Percentiles rank a stretch among this genome's conserved stretches.
phyloP scores from a whole-genome alignment of 2,329 filamentous ascomycete species.

The Colletotrichum tanaceti region DNA sequence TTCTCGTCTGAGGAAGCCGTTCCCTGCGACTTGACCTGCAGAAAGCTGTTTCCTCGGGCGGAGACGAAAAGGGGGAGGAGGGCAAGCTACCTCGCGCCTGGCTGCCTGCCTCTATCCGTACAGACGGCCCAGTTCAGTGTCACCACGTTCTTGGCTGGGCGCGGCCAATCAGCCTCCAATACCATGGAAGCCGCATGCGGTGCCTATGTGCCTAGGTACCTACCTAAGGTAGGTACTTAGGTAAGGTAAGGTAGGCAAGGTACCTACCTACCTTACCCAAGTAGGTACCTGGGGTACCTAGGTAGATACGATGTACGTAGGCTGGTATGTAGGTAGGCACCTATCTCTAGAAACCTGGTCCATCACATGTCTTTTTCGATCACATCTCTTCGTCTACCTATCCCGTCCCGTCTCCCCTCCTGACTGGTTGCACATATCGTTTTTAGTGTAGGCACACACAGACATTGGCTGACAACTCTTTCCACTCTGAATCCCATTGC shows the following conservation, averaged over 20 bases:
- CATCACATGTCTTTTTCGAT: slow-evolving; percentile 39
- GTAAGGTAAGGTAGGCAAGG: too few species aligned
- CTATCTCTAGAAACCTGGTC: slow-evolving; percentile 15
- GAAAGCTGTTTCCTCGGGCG: not conserved
- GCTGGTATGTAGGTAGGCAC: too few species aligned
- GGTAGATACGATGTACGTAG: too few species aligned
- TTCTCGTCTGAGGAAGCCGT: slow-evolving; percentile 4
- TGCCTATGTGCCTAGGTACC: too few species aligned
- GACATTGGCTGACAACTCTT: slow-evolving; percentile 18
- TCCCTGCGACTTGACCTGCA: not conserved
- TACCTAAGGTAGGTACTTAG: too few species aligned
- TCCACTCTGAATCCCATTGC: slow-evolving; percentile 21
- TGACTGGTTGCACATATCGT: slow-evolving; percentile 18
- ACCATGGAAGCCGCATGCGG: slow-evolving; percentile 33
- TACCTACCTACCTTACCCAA: too few species aligned
- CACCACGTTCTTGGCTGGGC: slow-evolving; percentile 24
- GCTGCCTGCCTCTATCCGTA: not conserved
- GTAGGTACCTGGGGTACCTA: too few species aligned
- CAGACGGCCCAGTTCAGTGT: not conserved
- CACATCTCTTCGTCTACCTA: slow-evolving; percentile 16
- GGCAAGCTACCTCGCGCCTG: not conserved
- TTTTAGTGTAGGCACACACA: slow-evolving; percentile 2
- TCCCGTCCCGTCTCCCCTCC: slow-evolving; percentile 20
- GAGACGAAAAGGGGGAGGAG: not conserved
- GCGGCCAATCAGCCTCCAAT: slow-evolving; percentile 27